These are phyloP conservation scores for Dictyostelium firmibasis DNA, from an alignment of 78 protist species.

Conservation along the genomic window DNA sequence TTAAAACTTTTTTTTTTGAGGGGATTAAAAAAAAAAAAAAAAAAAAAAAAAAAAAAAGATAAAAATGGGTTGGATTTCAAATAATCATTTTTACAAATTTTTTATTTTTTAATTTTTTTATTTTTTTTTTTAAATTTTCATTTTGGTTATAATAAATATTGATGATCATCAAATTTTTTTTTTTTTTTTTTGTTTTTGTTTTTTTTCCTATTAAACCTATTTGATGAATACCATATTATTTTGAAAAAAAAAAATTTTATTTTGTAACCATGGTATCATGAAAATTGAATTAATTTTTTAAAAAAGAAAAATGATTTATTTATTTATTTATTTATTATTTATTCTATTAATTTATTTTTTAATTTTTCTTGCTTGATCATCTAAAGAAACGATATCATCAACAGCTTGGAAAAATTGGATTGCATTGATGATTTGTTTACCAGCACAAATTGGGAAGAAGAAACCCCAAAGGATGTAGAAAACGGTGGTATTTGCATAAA, in stretches of 20 bases:
- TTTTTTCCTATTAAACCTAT: no score
- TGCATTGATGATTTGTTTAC: conserved; percentile 41
- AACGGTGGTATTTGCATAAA: conserved; percentile 4
- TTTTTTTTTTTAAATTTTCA: no score
- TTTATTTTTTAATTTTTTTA: no score
- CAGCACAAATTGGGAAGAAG: conserved; percentile 58
- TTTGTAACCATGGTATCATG: no score
- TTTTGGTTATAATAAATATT: no score
- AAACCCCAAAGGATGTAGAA: conserved; percentile 22
- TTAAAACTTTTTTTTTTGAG: background rate
- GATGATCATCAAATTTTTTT: no score
- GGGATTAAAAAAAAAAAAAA: background rate
- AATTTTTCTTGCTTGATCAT: conserved; percentile 19
- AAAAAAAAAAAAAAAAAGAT: background rate
- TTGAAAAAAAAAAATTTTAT: no score
- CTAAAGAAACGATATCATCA: conserved; percentile 43
- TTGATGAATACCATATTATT: no score
- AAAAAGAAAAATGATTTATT: no score
- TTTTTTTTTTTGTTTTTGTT: no score
- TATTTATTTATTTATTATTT: background rate
- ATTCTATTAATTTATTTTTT: background rate
- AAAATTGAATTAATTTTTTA: no score
- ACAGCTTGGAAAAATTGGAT: conserved; percentile 66
- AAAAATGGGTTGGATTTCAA: background rate
- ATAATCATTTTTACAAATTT: background rate